Evolutionary conservation across 2,329 filamentous ascomycete genomes (phyloP).

Genomic region (Pseudofabraea citricarpa): DNA sequence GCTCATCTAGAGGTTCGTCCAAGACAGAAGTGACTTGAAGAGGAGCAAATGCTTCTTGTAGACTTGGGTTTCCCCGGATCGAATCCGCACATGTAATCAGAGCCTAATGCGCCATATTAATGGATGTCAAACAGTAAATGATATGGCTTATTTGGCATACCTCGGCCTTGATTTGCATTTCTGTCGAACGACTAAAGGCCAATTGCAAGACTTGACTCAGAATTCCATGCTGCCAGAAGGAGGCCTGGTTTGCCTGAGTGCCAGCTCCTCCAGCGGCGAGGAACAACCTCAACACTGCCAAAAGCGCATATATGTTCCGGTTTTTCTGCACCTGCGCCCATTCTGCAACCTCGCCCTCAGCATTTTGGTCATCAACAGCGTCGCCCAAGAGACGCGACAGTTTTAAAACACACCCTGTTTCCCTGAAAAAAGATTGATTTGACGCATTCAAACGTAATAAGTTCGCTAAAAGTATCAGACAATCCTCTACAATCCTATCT

Average conservation of each 20-base stretch:
- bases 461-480: conserved; percentile 84
- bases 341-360: conserved; percentile 55
- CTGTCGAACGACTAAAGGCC: conserved; percentile 70
- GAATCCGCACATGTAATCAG: conserved; percentile 82
- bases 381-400: conserved; percentile 65
- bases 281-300: conserved; percentile 84
- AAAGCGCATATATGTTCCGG: conserved; percentile 85
- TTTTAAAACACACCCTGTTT: conserved; percentile 76
- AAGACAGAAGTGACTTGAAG: conserved; percentile 67
- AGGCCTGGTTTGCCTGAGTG: conserved; percentile 76
- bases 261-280: conserved; percentile 74
- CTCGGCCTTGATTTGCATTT: conserved; percentile 77
- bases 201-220: conserved; percentile 76
- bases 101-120: conserved; percentile 46
- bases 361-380: conserved; percentile 49
- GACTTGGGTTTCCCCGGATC: conserved; percentile 70
- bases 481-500: conserved; percentile 86
- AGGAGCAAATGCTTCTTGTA: conserved; percentile 89
- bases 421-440: conserved; percentile 90
- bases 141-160: conserved; percentile 33
- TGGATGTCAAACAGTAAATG: conserved; percentile 2
- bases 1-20: conserved; percentile 28
- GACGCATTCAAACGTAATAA: conserved; percentile 80
- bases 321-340: conserved; percentile 78
- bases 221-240: conserved; percentile 80